Base-by-base conservation (phyloP, 1,284 basidiomycete species). In the Calocybe gambosa region DNA sequence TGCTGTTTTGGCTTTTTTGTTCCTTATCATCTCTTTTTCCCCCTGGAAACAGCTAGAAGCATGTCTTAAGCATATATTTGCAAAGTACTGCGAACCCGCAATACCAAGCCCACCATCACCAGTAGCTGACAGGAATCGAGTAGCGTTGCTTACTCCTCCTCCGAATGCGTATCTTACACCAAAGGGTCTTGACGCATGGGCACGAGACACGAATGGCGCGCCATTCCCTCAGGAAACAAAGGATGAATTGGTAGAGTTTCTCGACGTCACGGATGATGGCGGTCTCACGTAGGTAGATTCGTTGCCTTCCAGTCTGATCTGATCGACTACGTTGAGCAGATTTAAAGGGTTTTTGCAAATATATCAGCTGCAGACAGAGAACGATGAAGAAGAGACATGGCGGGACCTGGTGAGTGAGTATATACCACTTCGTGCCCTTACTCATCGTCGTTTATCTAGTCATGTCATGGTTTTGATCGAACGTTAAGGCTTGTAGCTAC, bases 331-430 rank as follows among this genome's bases (percentile, higher is more conserved):
- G 13, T 38, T 13, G 21, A 2, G 36, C 12, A 87, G 85, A 18
- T 80, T 86, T 58, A 80, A 82, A 58, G 86, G 86, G 2, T 89
- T 89, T 58, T 57, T 88, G 58, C 85, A 88, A 58, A 77, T 89
- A 40, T 89, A 89, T 58, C 83, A 86, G 56, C 62, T 89, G 21
- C 86, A 89, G 61, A 88, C 85, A 1, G 82, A 86, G 57, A 86
- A 80, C 53, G 86, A 89, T 51, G 83, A 86, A 57, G 83, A 83
- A 60, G 86, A 89, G 64, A 89, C 86, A 7, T 89, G 85, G 85
- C 71, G 74, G 60, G 86, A 89, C 68, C 65, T 89, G 53, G 84
- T 86, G 57, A 56, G 77, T 60, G 46, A 47, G 31, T 44, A 19
- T 5, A 21, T 15, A 21, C 4, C 15, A 18, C 8, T 36, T 50